A percentile compares a stretch with the other conserved stretches of the same genome.
Conservation (phyloP, 2,329 filamentous ascomycete genomes). For the Macrophomina pseudophaseolina region DNA sequence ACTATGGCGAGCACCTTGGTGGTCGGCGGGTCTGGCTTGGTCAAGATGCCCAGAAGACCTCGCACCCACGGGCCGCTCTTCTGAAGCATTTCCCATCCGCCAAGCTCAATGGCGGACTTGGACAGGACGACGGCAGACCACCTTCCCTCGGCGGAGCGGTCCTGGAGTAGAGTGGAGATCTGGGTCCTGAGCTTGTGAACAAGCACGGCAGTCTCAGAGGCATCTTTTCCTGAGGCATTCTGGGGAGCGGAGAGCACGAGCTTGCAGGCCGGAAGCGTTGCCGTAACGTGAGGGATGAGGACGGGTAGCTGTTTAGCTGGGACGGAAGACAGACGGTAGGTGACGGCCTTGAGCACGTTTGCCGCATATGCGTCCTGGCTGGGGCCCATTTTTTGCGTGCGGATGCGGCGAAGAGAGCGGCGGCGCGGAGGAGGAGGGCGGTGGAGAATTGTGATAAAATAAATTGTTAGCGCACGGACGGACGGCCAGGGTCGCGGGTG, state of each 20-base stretch:
- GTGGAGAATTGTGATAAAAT: constrained; percentile 18
- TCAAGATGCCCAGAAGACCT: constrained; percentile 74
- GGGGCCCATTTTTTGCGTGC: constrained; percentile 17
- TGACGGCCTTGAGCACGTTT: constrained; percentile 52
- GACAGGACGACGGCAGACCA: constrained; percentile 79
- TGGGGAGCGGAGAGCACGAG: constrained; percentile 67
- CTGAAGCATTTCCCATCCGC: constrained; percentile 81
- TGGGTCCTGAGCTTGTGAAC: constrained; percentile 83
- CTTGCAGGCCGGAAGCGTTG: constrained; percentile 59
- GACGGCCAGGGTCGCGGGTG: constrained; percentile 12
- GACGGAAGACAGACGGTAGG: constrained; percentile 72
- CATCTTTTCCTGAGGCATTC: constrained; percentile 62
- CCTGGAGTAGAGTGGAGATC: constrained; percentile 77
- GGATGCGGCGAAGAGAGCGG: background rate
- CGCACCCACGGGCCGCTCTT: constrained; percentile 76
- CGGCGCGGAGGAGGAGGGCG: background rate
- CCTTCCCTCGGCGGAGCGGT: constrained; percentile 73
- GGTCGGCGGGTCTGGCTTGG: constrained; percentile 77
- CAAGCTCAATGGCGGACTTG: constrained; percentile 81
- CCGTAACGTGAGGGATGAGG: constrained; percentile 71
- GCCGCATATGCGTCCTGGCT: constrained; percentile 12
- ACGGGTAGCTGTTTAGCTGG: constrained; percentile 75
- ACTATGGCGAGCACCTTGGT: constrained; percentile 79
- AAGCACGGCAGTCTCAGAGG: constrained; percentile 69
- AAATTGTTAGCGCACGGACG: constrained; percentile 21